Percentiles rank a stretch among this genome's conserved stretches.
Evolutionary conservation across 1,284 basidiomycete genomes (phyloP).

Genomic region (Sanguinoderma infundibulare): DNA sequence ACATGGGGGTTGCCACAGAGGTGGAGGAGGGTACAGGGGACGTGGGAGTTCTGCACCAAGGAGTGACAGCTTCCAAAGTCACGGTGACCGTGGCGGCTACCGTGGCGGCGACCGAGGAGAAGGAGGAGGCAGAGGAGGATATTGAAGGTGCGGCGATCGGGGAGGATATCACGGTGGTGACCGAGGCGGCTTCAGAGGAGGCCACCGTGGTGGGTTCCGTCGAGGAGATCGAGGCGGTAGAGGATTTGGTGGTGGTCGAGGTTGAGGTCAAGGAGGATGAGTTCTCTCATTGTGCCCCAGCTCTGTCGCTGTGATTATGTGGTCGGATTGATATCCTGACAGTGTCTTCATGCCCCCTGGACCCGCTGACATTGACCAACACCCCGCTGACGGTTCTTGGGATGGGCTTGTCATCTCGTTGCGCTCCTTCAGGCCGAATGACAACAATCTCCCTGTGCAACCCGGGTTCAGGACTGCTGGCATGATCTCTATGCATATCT

Average conservation of each 20-base stretch:
- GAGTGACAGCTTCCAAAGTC: slow-evolving; percentile 14
- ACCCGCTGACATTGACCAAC: slow-evolving; percentile 58
- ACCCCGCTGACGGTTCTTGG: slow-evolving; percentile 61
- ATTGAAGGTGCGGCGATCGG: slow-evolving; percentile 26
- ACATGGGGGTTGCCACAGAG: slow-evolving; percentile 36
- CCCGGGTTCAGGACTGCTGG: slow-evolving; percentile 71
- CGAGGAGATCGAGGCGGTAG: slow-evolving; percentile 6
- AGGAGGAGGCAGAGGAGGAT: slow-evolving; percentile 24
- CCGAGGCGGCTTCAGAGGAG: slow-evolving; percentile 29
- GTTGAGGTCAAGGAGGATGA: slow-evolving; percentile 55
- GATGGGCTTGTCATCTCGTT: slow-evolving; percentile 59
- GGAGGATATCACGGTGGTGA: slow-evolving; percentile 29
- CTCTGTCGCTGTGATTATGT: slow-evolving; percentile 1
- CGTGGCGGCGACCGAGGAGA: slow-evolving; percentile 38
- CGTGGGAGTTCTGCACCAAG: background rate
- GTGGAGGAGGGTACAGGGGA: slow-evolving; percentile 39
- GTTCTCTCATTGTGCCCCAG: slow-evolving; percentile 21
- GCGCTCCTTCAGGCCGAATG: slow-evolving; percentile 42
- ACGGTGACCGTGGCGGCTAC: slow-evolving; percentile 28
- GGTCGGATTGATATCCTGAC: background rate
- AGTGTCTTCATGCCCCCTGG: slow-evolving; percentile 58
- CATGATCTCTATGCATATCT: slow-evolving; percentile 17
- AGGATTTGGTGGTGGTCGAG: background rate
- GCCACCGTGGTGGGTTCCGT: slow-evolving; percentile 26
- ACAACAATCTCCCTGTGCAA: slow-evolving; percentile 63